These are phyloP conservation scores for Lithocarpus polystachyus DNA, from an alignment of 306 rosid genomes.

Conservation along the genomic window DNA sequence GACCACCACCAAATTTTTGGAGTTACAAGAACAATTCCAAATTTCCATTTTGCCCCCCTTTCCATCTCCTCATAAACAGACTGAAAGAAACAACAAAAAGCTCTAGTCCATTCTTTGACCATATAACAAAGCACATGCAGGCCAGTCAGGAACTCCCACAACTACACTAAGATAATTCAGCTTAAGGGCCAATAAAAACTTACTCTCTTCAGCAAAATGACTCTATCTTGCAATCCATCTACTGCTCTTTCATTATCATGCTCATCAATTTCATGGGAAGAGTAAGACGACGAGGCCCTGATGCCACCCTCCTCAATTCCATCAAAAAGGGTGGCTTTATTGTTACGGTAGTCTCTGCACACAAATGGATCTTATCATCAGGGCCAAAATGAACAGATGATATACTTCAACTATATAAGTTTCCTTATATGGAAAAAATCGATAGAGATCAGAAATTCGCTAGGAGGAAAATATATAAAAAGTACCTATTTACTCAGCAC, in stretches of 20 bases:
- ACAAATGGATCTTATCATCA: background rate
- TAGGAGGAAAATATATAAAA: background rate
- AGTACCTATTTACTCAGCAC: background rate
- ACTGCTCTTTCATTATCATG: constrained; percentile 81
- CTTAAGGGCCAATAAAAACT: constrained; percentile 21
- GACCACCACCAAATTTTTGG: background rate
- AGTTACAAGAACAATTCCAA: background rate
- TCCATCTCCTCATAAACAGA: background rate
- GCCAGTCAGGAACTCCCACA: background rate
- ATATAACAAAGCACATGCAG: background rate
- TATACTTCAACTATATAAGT: too few species aligned
- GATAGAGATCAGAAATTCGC: background rate
- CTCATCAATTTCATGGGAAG: constrained; percentile 86
- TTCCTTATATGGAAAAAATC: background rate
- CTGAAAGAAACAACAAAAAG: constrained; percentile 1
- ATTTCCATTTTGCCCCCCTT: background rate
- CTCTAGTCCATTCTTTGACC: background rate
- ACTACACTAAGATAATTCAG: background rate
- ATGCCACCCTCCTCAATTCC: constrained; percentile 70
- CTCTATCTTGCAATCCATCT: constrained; percentile 92
- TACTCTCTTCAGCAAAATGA: constrained; percentile 85
- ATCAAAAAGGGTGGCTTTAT: constrained; percentile 51
- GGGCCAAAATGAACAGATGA: background rate
- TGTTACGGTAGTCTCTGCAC: constrained; percentile 42
- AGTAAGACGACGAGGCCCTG: constrained; percentile 49